phyloP scores from a whole-genome alignment of 2,329 filamentous ascomycete species.

The Conoideocrella luteorostrata region DNA sequence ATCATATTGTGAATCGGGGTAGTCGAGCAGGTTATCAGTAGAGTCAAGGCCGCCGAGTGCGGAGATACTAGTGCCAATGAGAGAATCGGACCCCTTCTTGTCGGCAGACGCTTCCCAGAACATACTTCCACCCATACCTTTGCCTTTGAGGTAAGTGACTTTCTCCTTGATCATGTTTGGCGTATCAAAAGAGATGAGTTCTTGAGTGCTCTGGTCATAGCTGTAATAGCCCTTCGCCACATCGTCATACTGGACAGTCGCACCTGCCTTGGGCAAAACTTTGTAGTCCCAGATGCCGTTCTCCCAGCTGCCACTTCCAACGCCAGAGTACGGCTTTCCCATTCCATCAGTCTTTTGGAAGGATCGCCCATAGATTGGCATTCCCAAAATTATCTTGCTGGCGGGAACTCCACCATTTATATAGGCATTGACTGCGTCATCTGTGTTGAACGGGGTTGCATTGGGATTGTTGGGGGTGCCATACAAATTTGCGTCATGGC shows the following conservation, averaged over 20 bases:
- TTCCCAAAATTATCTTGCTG: conserved; percentile 66
- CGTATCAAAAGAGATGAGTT: conserved; percentile 69
- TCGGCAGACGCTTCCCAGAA: conserved; percentile 80
- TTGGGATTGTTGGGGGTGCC: conserved; percentile 43
- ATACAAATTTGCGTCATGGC: conserved; percentile 69
- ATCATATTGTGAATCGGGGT: conserved; percentile 47
- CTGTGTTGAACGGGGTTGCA: conserved; percentile 64
- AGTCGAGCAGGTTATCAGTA: conserved; percentile 43
- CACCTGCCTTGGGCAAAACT: conserved; percentile 57
- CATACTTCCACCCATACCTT: conserved; percentile 68
- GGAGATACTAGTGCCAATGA: conserved; percentile 48
- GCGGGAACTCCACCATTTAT: conserved; percentile 53
- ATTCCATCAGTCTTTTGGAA: conserved; percentile 49
- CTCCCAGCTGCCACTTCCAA: conserved; percentile 67
- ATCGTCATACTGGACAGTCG: conserved; percentile 50
- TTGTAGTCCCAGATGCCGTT: conserved; percentile 77
- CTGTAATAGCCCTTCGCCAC: conserved; percentile 60
- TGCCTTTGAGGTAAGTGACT: conserved; percentile 55
- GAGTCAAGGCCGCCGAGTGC: conserved; percentile 35
- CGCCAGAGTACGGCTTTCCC: conserved; percentile 55
- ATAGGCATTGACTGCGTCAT: conserved; percentile 61
- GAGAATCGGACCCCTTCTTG: conserved; percentile 48
- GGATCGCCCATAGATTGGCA: conserved; percentile 51
- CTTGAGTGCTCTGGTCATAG: conserved; percentile 53
- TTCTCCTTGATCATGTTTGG: conserved; percentile 55